These are phyloP conservation scores for Asterochloris erici DNA, from an alignment of 139 green algal species.

Conservation along the genomic window DNA sequence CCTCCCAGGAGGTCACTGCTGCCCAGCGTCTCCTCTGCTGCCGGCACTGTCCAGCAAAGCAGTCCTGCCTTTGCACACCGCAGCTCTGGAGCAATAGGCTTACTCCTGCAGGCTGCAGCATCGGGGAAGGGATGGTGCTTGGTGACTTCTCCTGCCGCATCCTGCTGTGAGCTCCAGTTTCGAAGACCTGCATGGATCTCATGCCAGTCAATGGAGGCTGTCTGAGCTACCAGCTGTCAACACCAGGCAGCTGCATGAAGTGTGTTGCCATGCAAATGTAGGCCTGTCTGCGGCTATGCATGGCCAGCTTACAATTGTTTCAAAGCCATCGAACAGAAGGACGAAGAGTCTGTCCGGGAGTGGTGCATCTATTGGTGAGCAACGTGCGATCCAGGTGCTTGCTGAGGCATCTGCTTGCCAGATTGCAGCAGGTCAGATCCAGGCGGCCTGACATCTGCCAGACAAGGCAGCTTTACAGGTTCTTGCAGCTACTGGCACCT, in stretches of 20 bases:
- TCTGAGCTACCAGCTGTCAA: not conserved
- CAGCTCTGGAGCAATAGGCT: conserved; percentile 1
- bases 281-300: conserved; percentile 40
- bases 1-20: not conserved
- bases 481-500: not conserved
- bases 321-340: conserved; percentile 37
- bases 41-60: not conserved
- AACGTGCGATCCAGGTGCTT: too few relatives aligned
- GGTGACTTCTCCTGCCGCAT: conserved; percentile 17
- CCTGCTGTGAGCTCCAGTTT: not conserved
- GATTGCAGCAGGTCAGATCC: not conserved
- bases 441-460: not conserved
- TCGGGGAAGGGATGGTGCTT: conserved; percentile 9
- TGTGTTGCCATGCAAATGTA: not conserved
- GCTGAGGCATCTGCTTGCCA: not conserved
- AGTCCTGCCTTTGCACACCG: not conserved
- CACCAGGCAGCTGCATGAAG: not conserved
- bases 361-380: conserved; percentile 58
- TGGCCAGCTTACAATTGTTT: conserved; percentile 52
- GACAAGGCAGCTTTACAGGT: not conserved
- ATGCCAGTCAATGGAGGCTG: not conserved
- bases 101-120: not conserved
- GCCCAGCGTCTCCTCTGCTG: not conserved
- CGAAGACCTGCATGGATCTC: not conserved
- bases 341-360: conserved; percentile 28